Base-by-base conservation (phyloP, 768 basidiomycete species). In the Tricholoma hemisulphureum region DNA sequence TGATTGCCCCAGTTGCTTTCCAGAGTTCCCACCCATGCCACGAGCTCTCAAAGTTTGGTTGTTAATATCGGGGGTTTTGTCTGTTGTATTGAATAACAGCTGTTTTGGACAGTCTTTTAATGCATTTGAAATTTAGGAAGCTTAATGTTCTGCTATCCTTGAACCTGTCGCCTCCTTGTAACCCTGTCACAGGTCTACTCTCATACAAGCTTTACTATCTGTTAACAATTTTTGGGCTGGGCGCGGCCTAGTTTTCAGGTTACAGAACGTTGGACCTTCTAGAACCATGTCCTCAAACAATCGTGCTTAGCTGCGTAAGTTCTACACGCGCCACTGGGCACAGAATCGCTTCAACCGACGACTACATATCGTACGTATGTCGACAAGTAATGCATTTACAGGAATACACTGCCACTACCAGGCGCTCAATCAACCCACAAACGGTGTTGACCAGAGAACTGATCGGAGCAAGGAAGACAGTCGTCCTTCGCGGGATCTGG, bases 1-100 rank as follows among this genome's bases (percentile, higher is more conserved):
- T 77, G 68, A 71, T 57, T 55, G 50, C 46, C 26, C 26, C 26
- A 18, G 26, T 18, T 32, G 26, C n/a, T 55, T 54, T 16, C 28
- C 26, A 20, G n/a, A 39, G 34, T 18, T 34, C 26, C 24, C 26
- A 39, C 26, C 24, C 26, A 39, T 23, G 39, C 21, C 18, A 26
- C 46, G 46, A 48, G 29, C 18, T 26, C 20, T 18, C 4, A 29
- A n/a, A 28, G 16, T 49, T 28, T n/a, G 43, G 24, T 11, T 29
- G 26, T 14, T 48, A 5, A n/a, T 23, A 45, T 13, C 2, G 1
- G 46, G 13, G 28, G n/a, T 49, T 18, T 16, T 49, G 16, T 10
- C 28, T 18, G 24, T 48, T 28, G 26, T 28, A 29, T 49, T 26
- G 26, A 49, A 49, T 49, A 10, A 7, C 26, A 49, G 26, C 29